A percentile compares a stretch with the other conserved stretches of the same genome.
Conservation (phyloP, 352 stramenopile genomes). For the Phytophthora pinifolia region DNA sequence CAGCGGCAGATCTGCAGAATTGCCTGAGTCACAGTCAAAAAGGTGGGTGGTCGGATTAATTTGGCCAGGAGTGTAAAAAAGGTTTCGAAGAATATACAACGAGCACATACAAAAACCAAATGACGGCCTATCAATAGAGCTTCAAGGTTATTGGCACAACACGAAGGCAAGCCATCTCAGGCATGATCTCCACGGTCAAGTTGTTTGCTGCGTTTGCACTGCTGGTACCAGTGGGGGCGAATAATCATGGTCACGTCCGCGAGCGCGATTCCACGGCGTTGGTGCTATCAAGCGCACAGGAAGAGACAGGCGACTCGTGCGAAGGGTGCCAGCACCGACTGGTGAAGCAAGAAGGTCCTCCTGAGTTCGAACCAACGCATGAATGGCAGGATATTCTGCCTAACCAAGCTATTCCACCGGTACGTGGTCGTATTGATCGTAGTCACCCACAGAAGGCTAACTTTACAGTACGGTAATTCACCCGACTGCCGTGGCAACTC, state of each 20-base stretch:
- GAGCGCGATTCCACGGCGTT: constrained; percentile 17
- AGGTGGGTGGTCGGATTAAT: too few species aligned
- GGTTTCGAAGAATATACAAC: too few species aligned
- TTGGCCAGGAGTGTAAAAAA: too few species aligned
- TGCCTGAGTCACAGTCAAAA: too few species aligned
- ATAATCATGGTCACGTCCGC: constrained; percentile 10
- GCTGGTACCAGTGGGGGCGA: background rate
- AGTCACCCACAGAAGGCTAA: too few species aligned
- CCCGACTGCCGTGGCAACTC: background rate
- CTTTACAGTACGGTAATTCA: constrained; percentile 6
- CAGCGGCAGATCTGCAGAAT: too few species aligned
- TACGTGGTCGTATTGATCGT: constrained; percentile 12
- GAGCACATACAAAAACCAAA: background rate
- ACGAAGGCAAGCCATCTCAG: background rate
- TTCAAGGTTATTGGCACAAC: background rate
- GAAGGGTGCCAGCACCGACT: constrained; percentile 21
- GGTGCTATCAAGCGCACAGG: constrained; percentile 16
- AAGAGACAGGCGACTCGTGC: constrained; percentile 18
- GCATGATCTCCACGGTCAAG: background rate
- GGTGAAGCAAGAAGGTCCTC: constrained; percentile 12
- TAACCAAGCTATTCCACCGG: constrained; percentile 49
- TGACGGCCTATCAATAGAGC: background rate
- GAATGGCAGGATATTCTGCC: constrained; percentile 63
- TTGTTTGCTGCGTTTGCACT: constrained; percentile 1
- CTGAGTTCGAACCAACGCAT: constrained; percentile 62